phyloP scores from a whole-genome alignment of 2,329 filamentous ascomycete genomes.

The Xylariaceae sp. region DNA sequence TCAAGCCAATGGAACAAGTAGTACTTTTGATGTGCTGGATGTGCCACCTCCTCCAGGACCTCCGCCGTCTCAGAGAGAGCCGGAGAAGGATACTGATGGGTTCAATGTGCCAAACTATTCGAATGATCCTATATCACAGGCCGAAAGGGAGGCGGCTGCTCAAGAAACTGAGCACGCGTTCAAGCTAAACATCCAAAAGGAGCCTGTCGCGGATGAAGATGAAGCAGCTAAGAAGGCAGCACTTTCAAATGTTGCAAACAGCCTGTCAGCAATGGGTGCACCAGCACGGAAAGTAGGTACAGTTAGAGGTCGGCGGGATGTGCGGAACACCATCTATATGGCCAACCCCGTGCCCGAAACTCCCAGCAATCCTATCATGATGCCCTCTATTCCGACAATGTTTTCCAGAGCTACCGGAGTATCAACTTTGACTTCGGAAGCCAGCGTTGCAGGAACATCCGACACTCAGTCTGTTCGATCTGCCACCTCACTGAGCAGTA shows the following conservation, averaged over 20 bases:
- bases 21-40: slow-evolving; percentile 45
- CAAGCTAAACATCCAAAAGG: slow-evolving; percentile 75
- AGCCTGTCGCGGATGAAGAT: slow-evolving; percentile 73
- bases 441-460: slow-evolving; percentile 56
- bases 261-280: slow-evolving; percentile 59
- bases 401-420: slow-evolving; percentile 45
- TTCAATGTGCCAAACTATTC: slow-evolving; percentile 66
- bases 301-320: slow-evolving; percentile 81
- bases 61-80: slow-evolving; percentile 44
- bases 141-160: slow-evolving; percentile 60
- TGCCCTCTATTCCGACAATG: slow-evolving; percentile 38
- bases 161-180: slow-evolving; percentile 64
- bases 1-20: slow-evolving; percentile 46
- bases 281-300: slow-evolving; percentile 70
- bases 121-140: slow-evolving; percentile 65
- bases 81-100: slow-evolving; percentile 66
- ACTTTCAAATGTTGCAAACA: slow-evolving; percentile 70
- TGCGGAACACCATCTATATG: slow-evolving; percentile 84
- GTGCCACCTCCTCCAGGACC: slow-evolving; percentile 50
- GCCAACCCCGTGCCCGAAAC: slow-evolving; percentile 42
- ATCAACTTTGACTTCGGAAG: slow-evolving; percentile 58
- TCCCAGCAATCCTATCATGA: slow-evolving; percentile 26
- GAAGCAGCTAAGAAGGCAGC: slow-evolving; percentile 69
- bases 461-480: slow-evolving; percentile 92
- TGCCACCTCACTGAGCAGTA: slow-evolving; percentile 69